Conservation (phyloP, 2,329 filamentous ascomycete genomes). For the Diaporthe nobilis region DNA sequence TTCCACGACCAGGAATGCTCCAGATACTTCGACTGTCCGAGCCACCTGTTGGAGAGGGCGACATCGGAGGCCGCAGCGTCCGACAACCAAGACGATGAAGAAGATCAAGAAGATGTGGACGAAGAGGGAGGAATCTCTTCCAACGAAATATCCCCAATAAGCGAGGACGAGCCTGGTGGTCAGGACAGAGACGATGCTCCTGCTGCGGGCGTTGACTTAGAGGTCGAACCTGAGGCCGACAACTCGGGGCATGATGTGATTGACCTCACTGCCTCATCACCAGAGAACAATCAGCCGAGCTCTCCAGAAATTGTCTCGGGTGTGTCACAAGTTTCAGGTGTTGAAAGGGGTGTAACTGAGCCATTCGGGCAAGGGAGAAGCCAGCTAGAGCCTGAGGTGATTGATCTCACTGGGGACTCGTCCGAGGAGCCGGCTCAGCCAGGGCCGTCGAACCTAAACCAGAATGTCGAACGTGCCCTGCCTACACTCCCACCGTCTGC, state of each 20-base stretch:
- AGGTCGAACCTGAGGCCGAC: constrained; percentile 3
- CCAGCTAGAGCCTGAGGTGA: constrained; percentile 32
- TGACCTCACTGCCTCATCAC: constrained; percentile 34
- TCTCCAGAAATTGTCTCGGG: not conserved
- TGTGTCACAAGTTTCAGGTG: constrained; percentile 2
- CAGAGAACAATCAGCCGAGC: not conserved
- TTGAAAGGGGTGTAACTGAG: not conserved
- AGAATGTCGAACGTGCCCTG: constrained; percentile 38
- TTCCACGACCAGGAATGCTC: constrained; percentile 61
- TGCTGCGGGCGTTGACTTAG: constrained; percentile 13
- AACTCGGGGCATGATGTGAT: constrained; percentile 27
- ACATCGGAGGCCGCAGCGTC: constrained; percentile 43
- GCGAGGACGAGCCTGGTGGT: not conserved
- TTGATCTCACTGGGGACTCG: constrained; percentile 40
- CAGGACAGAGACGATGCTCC: not conserved
- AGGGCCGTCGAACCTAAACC: constrained; percentile 23
- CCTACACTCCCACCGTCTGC: constrained; percentile 32
- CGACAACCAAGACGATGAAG: constrained; percentile 47
- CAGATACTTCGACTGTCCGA: constrained; percentile 64
- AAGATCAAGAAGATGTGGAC: constrained; percentile 40
- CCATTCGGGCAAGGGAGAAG: not conserved
- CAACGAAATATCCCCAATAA: constrained; percentile 37
- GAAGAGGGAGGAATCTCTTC: constrained; percentile 2
- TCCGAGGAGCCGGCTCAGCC: constrained; percentile 5
- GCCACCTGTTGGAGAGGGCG: constrained; percentile 58